phyloP scores from a whole-genome alignment of 345 rosid species.

The Iberis pinnata region DNA sequence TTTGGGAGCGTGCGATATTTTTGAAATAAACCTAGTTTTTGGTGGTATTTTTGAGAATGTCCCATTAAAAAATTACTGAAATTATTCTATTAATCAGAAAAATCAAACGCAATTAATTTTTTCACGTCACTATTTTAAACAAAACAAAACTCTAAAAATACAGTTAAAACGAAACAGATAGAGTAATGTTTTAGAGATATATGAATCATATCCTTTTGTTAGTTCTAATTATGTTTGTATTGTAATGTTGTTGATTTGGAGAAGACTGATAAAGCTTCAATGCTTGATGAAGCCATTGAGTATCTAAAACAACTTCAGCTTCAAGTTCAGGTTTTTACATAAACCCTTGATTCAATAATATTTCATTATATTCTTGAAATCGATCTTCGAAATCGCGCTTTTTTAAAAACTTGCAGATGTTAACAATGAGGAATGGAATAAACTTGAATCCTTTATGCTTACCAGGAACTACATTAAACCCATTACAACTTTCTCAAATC shows the following conservation, averaged over 20 bases:
- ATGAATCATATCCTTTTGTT: neutral
- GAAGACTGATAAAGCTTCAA: slow-evolving; percentile 92
- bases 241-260: slow-evolving; percentile 12
- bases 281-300: slow-evolving; percentile 94
- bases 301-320: slow-evolving; percentile 93
- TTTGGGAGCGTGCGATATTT: too few species aligned
- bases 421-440: slow-evolving; percentile 73
- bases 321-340: slow-evolving; percentile 77
- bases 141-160: too few species aligned
- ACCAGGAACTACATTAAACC: slow-evolving; percentile 46
- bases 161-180: too few species aligned
- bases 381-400: neutral
- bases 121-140: too few species aligned
- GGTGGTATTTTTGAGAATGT: too few species aligned
- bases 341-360: neutral
- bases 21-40: too few species aligned
- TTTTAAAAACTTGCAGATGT: slow-evolving; percentile 41
- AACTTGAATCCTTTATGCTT: slow-evolving; percentile 58
- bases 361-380: neutral
- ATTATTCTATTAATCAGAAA: too few species aligned
- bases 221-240: neutral
- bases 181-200: too few species aligned
- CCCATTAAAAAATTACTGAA: too few species aligned
- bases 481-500: slow-evolving; percentile 37
- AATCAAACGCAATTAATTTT: too few species aligned